Evolutionary conservation across 2,329 filamentous ascomycete genomes (phyloP), one percentile per base, ranked within the genome.

Genomic region (Claviceps sp.): DNA sequence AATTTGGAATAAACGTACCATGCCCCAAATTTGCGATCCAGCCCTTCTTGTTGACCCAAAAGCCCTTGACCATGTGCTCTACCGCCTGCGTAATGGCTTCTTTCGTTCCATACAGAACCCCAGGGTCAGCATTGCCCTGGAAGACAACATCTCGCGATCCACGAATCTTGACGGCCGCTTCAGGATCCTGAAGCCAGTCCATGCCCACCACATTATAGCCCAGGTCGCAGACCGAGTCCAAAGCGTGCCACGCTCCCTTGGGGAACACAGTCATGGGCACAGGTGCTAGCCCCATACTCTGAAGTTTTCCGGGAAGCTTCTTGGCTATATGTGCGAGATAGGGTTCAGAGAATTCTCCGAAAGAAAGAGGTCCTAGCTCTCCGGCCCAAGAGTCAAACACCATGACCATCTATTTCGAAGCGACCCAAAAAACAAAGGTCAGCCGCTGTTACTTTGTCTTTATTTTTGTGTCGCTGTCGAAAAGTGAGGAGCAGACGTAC

Each of bases 321-420:
- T 85, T 75, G 11, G 89, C 82, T 59, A 98, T 97, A 65, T 90
- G 82, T 44, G 79, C 78, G 50, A 98, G 76, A 64, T 91, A 95
- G 1, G 93, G 93, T 58, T 93, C 79, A 2, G 88, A 84, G 67
- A 97, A 94, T 52, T 84, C 75, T 63, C 84, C 84, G 73, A 96
- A 98, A 1, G 86, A 81, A 6, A 79, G 70, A 1, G 93, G 91
- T 8, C 86, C 89, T 46, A 98, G 76, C 71, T 98, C 93, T 43
- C 89, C 90, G 2, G 93, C 93, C 91, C 93, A 98, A 0, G 91
- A 97, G 66, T 98, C 93, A 63, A 98, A 98, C 13, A 98, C 88
- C 76, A 97, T 93, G 30, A 97, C 75, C 65, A 96, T 79, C 82
- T 87, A n/a, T 34, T 34, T 34, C 30, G 30, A 34, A 11, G 30